Evolutionary conservation across 768 basidiomycete species (phyloP).

Genomic region (Podaxis mareebaensis): DNA sequence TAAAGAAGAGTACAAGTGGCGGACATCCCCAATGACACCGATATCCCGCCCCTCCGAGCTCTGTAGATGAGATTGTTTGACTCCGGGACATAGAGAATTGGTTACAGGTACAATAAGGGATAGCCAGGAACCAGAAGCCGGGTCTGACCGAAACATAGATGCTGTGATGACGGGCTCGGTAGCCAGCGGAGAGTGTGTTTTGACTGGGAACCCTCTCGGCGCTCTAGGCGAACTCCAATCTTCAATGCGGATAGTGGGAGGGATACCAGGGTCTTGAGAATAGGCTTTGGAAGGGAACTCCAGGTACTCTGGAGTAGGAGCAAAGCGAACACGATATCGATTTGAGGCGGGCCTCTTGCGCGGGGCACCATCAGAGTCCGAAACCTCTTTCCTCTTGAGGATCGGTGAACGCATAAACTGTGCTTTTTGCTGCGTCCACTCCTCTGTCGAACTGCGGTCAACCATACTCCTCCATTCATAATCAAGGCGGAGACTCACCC

Average conservation of each 20-base stretch:
- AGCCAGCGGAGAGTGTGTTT: not conserved
- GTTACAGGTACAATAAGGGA: not conserved
- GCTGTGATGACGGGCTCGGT: not conserved
- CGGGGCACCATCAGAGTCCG: not conserved
- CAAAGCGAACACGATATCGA: not conserved
- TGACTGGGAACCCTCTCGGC: not conserved
- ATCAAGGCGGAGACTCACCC: not conserved
- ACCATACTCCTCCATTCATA: not conserved
- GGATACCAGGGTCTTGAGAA: not conserved
- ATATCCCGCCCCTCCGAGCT: not conserved
- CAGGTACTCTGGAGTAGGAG: not conserved
- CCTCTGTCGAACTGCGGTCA: not conserved
- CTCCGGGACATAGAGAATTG: not conserved
- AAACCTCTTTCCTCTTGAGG: not conserved
- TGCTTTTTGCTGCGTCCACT: conserved; percentile 4
- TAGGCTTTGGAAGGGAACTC: not conserved
- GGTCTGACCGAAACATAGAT: not conserved
- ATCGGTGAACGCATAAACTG: not conserved
- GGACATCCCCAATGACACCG: not conserved
- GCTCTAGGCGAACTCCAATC: conserved; percentile 8
- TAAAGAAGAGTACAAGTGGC: not conserved
- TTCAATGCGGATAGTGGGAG: conserved; percentile 9
- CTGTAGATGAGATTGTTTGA: not conserved
- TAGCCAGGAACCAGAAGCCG: not conserved
- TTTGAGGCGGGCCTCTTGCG: not conserved